Evolutionary conservation across 306 rosid genomes (phyloP), one percentile per base, ranked within the genome.

Genomic region (Prunus fruticosa): DNA sequence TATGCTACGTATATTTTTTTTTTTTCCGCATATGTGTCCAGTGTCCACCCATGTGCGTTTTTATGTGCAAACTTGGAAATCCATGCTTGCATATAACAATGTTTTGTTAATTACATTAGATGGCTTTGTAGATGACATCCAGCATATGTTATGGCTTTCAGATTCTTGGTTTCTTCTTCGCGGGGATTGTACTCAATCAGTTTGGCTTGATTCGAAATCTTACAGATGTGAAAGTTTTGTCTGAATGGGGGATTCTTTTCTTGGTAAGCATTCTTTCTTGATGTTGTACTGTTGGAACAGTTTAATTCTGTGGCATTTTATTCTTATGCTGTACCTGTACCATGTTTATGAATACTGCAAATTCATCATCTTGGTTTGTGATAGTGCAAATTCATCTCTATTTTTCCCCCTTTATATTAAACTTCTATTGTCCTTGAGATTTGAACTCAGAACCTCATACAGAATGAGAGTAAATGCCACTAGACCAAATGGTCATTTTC

Each of bases 231-330:
- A 95, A 95, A 86, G 80, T 89, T 76, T 84, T 95, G 79, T 95
- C 99, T 28, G 99, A 95, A 78, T 92, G 97, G 99, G 99, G 99
- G 75, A 95, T 95, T 68, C 99, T 95, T 82, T 95, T 95, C 93
- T 81, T 95, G 99, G 99, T 95, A 87, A 95, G 99, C 83, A 67
- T 79, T 76, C 49, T 53, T 51, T n/a, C 54, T 84, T 74, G 28
- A 27, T 27, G 70, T 76, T 82, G 13, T 78, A 45, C 7, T 25
- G 41, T 66, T 45, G 49, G 32, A 79, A 51, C 70, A 54, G 58
- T 71, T 73, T 78, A 22, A 71, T 53, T 34, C 9, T 18, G 62
- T 56, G 69, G 25, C 49, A 23, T 64, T 34, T 49, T 64, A 8
- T 18, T 64, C 15, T 18, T 64, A 34, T 64, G 49, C 23, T 54